Evolutionary conservation across 1,284 basidiomycete species (phyloP), one percentile per base, ranked within the genome.

Genomic region (Thecaphora frezii): DNA sequence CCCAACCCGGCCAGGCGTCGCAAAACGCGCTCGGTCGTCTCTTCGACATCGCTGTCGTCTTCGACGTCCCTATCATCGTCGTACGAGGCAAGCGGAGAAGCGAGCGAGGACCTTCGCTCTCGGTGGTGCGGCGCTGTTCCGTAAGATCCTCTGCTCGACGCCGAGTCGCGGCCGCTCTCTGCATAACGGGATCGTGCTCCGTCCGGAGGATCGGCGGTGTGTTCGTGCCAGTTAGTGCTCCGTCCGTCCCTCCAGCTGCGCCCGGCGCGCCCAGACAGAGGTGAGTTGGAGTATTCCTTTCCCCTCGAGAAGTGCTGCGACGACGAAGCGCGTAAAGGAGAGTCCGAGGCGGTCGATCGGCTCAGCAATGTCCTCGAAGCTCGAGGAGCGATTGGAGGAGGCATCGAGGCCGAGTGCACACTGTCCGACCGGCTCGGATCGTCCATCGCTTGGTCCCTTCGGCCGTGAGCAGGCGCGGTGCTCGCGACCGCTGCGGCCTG

Each of bases 1-100:
- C 46, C 46, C 24, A 53, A n/a, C 25, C 38, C 33, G 18, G 58
- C 54, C 24, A 73, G 40, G 14, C 51, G 44, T 1, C 44, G 13
- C 44, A 62, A 38, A 51, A 69, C 61, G 13, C 43, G 52, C 14
- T 46, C 47, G 18, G 54, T 50, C 3, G 39, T 30, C 57, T 67
- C 25, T 9, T 38, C 25, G n/a, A 10, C 14, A 28, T 25, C 28
- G 56, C 44, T 44, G 18, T 19, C 37, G 21, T 19, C n/a, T 5
- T 55, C 36, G 23, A 48, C 38, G 33, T 48, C 49, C 10, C 50
- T 48, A 0, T 52, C 46, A 7, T 13, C n/a, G 23, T 38, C 53
- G 21, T 48, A n/a, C n/a, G n/a, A n/a, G n/a, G n/a, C n/a, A n/a
- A n/a, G n/a, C n/a, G n/a, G n/a, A n/a, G n/a, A n/a, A n/a, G n/a